Conservation (phyloP, 1,284 basidiomycete species). For the Tilletia horrida region DNA sequence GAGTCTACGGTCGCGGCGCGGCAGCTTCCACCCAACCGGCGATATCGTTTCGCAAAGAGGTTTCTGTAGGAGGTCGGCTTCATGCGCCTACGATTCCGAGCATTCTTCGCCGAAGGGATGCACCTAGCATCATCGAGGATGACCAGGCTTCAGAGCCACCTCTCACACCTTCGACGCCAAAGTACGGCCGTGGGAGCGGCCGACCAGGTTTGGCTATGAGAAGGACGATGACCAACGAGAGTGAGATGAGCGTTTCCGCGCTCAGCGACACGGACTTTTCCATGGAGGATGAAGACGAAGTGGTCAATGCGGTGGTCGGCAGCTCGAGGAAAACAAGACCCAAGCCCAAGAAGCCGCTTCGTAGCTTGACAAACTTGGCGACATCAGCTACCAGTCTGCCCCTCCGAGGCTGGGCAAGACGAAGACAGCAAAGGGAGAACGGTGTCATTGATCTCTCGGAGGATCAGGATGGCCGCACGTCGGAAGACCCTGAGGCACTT, state of each 20-base stretch:
- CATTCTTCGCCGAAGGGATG: not conserved
- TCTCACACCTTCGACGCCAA: not conserved
- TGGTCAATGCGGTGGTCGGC: not conserved
- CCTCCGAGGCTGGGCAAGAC: not conserved
- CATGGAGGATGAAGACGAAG: not conserved
- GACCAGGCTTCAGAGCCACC: not conserved
- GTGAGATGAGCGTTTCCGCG: not conserved
- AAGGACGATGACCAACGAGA: not conserved
- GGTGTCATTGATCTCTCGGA: not conserved
- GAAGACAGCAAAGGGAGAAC: not conserved
- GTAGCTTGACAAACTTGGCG: not conserved
- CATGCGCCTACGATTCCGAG: slow-evolving; percentile 1
- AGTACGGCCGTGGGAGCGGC: not conserved
- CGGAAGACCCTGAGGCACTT: not conserved
- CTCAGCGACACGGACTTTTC: not conserved
- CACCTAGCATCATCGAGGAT: not conserved
- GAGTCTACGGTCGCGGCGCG: not conserved
- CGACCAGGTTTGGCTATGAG: not conserved
- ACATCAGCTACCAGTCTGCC: not conserved
- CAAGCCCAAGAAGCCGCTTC: not conserved
- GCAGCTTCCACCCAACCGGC: not conserved
- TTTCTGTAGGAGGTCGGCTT: slow-evolving; percentile 11
- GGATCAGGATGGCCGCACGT: not conserved
- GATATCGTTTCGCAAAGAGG: slow-evolving; percentile 3
- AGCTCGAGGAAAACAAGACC: not conserved